Base-by-base conservation (phyloP, 108 stramenopile genomes). In the Asterionellopsis glacialis region DNA sequence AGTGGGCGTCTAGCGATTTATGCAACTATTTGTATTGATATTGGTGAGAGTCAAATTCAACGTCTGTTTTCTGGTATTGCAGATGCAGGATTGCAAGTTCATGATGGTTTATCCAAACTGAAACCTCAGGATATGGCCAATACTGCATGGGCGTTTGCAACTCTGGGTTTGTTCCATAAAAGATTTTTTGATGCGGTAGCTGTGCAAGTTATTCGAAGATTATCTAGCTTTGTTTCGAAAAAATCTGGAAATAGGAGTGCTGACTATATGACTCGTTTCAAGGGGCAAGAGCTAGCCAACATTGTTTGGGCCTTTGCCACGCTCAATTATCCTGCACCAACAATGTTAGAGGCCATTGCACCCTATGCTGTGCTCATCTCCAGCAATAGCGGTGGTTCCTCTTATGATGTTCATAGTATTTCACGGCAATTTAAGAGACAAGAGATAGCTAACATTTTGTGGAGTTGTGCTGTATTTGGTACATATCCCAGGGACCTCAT, bases 231-330 rank as follows among this genome's bases (percentile, higher is more conserved):
- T 33, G 5, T 33, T 5, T 33, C 33, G 5, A 33, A 33, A 5
- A 33, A 33, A 7, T 7, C 33, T 33, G 33, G 33, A 33, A 5
- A 33, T 33, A 33, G 33, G 33, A 33, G 33, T 33, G 33, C 5
- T n/a, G n/a, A n/a, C 33, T 2, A 33, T 2, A 33, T 2, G 33
- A 33, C 7, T 33, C 33, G 7, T 27, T 62, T 63, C 3, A 61
- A 16, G 24, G 85, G 80, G 0, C 91, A 93, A 70, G 91, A 93
- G 57, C 67, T 88, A 16, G 59, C 82, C 11, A 93, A 93, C 56
- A 41, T 83, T 10, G 57, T 90, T n/a, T 93, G 91, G 91, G 63
- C 84, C 9, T 66, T 85, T 51, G 88, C 85, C 52, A 88, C 81
- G 45, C 61, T 92, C 7, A 81, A 88, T 63, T 65, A 68, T 41